Evolutionary conservation across 2,329 filamentous ascomycete genomes (phyloP).

Genomic region (Nigrograna mackinnonii): DNA sequence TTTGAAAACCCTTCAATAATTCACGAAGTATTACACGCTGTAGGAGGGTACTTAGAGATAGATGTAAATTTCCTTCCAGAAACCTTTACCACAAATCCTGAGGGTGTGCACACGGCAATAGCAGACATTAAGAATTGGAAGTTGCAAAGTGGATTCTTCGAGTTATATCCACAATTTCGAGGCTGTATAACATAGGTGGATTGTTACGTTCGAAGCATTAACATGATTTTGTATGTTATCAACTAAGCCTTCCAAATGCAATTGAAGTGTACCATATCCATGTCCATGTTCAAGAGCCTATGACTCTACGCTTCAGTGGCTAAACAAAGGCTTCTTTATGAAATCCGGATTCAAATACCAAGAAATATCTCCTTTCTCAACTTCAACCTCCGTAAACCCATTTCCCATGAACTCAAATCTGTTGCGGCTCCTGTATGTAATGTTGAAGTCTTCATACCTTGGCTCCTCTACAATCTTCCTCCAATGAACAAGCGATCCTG

Average conservation of each 20-base stretch:
- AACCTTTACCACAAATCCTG: not conserved
- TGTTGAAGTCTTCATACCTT: not conserved
- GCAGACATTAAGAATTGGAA: not conserved
- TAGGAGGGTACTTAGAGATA: too few relatives aligned
- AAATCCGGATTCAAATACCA: not conserved
- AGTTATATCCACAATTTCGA: not conserved
- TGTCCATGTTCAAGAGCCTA: too few relatives aligned
- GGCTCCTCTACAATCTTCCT: not conserved
- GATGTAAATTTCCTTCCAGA: not conserved
- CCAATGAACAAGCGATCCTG: not conserved
- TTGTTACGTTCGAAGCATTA: too few relatives aligned
- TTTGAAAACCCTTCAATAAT: too few relatives aligned
- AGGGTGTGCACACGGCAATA: not conserved
- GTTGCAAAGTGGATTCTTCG: not conserved
- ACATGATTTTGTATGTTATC: too few relatives aligned
- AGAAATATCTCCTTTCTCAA: not conserved
- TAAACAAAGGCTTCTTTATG: not conserved
- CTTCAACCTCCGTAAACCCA: not conserved
- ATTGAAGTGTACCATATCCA: too few relatives aligned
- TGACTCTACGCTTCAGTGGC: too few relatives aligned
- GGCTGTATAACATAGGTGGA: too few relatives aligned
- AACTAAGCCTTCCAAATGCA: too few relatives aligned
- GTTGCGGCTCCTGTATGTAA: not conserved
- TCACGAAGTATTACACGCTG: too few relatives aligned
- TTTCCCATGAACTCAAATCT: constrained; percentile 1